phyloP scores from a whole-genome alignment of 129 eudicot genomes.

The Oenanthe sinensis region DNA sequence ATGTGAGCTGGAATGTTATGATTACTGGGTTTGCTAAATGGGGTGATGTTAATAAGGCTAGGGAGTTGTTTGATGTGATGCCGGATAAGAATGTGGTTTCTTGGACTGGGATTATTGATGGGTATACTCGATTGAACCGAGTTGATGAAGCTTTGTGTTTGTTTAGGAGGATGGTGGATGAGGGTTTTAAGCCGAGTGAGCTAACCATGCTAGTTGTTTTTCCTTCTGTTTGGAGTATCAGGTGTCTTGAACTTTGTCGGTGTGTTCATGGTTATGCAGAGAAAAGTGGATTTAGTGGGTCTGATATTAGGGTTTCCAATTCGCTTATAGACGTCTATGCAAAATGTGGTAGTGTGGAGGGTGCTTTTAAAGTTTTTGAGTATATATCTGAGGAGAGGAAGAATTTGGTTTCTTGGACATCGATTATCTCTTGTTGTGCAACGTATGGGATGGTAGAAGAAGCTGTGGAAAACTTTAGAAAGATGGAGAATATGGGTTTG shows the following conservation, averaged over 20 bases:
- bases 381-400: slow-evolving; percentile 16
- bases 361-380: slow-evolving; percentile 29
- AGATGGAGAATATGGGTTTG: slow-evolving; percentile 26
- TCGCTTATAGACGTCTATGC: slow-evolving; percentile 37
- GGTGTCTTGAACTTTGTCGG: slow-evolving; percentile 29
- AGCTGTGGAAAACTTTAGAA: slow-evolving; percentile 23
- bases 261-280: slow-evolving; percentile 31
- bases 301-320: slow-evolving; percentile 33
- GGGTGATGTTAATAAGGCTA: slow-evolving; percentile 33
- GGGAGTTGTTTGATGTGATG: slow-evolving; percentile 33
- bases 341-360: slow-evolving; percentile 34
- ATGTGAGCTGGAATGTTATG: slow-evolving; percentile 51
- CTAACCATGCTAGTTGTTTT: slow-evolving; percentile 34
- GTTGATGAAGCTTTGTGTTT: slow-evolving; percentile 27
- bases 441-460: slow-evolving; percentile 50
- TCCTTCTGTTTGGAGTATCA: slow-evolving; percentile 33
- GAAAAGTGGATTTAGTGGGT: slow-evolving; percentile 27
- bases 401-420: slow-evolving; percentile 44
- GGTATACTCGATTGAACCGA: slow-evolving; percentile 27
- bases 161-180: slow-evolving; percentile 32
- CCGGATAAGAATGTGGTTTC: slow-evolving; percentile 42
- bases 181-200: slow-evolving; percentile 35
- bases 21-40: slow-evolving; percentile 37
- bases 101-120: slow-evolving; percentile 53
- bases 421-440: slow-evolving; percentile 35